phyloP scores from a whole-genome alignment of 768 basidiomycete species.

The Lanmaoa rubissima region DNA sequence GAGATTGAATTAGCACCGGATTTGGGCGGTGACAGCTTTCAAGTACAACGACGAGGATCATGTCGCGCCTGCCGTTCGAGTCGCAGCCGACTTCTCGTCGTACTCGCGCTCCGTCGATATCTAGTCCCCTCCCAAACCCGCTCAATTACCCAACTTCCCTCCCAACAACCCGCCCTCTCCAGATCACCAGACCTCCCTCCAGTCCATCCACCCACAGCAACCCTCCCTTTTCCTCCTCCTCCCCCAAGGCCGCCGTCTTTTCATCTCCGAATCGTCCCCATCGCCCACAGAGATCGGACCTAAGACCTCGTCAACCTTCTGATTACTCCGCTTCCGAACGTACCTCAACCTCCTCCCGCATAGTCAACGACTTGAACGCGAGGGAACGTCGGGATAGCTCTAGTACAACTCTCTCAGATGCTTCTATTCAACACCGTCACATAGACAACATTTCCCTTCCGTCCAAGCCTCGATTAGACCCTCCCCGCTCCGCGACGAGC shows the following conservation, averaged over 20 bases:
- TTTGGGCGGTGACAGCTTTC: not conserved
- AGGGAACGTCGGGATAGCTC: conserved; percentile 49
- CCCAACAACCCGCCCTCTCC: conserved; percentile 52
- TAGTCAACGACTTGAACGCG: conserved; percentile 25
- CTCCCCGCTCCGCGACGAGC: conserved; percentile 10
- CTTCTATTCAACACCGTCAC: conserved; percentile 34
- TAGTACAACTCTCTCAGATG: conserved; percentile 48
- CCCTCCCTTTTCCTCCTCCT: conserved; percentile 33
- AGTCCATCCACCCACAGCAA: conserved; percentile 54
- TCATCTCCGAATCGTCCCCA: conserved; percentile 51
- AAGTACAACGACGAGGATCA: conserved; percentile 26
- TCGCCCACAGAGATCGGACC: conserved; percentile 67
- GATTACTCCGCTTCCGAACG: conserved; percentile 54
- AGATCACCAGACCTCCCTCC: conserved; percentile 51
- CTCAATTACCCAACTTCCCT: conserved; percentile 37
- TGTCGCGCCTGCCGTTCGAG: conserved; percentile 39
- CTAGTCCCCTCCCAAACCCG: conserved; percentile 34
- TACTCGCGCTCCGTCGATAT: conserved; percentile 43
- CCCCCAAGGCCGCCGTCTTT: conserved; percentile 40
- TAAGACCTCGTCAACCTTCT: conserved; percentile 51
- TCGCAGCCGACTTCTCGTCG: conserved; percentile 42
- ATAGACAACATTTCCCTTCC: conserved; percentile 24
- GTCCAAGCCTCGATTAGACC: conserved; percentile 19
- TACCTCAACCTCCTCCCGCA: conserved; percentile 43
- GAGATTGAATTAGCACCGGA: conserved; percentile 2